These are phyloP conservation scores for Cinnamomum chago DNA, from an alignment of 164 flowering plant species.

Conservation along the genomic window DNA sequence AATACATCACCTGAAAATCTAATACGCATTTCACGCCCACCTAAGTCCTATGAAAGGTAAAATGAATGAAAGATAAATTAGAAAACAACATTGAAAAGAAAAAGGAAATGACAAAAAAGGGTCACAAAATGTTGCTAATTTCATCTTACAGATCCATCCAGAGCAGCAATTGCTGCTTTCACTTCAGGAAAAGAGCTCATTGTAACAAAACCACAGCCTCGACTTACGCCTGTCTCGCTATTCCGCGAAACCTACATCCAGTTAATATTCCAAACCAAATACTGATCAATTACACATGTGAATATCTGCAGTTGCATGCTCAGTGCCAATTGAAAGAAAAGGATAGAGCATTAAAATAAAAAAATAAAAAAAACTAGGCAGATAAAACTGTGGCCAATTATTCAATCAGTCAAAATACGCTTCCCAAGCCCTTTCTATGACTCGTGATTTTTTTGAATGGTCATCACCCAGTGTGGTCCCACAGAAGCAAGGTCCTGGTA, in stretches of 20 bases:
- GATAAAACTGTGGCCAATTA: too few relatives aligned
- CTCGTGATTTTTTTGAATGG: too few relatives aligned
- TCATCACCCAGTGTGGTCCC: too few relatives aligned
- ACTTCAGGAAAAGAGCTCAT: conserved; percentile 36
- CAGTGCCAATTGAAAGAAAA: not conserved
- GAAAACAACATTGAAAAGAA: not conserved
- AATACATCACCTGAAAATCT: conserved; percentile 28
- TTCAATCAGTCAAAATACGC: too few relatives aligned
- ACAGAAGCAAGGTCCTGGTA: too few relatives aligned
- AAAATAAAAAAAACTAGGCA: too few relatives aligned
- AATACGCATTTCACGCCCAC: conserved; percentile 47
- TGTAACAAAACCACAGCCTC: conserved; percentile 41
- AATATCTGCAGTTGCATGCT: not conserved
- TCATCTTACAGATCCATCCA: conserved; percentile 44
- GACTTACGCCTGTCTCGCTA: conserved; percentile 39
- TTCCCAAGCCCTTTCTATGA: too few relatives aligned
- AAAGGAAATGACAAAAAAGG: not conserved
- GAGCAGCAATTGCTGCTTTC: conserved; percentile 30
- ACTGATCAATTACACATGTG: not conserved
- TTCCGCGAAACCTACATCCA: conserved; percentile 39
- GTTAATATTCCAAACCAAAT: not conserved
- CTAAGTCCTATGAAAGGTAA: conserved; percentile 32
- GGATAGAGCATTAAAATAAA: not conserved
- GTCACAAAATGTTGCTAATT: not conserved
- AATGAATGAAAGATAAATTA: not conserved